Conservation (phyloP, 306 rosid species). For the Cicer arietinum region DNA sequence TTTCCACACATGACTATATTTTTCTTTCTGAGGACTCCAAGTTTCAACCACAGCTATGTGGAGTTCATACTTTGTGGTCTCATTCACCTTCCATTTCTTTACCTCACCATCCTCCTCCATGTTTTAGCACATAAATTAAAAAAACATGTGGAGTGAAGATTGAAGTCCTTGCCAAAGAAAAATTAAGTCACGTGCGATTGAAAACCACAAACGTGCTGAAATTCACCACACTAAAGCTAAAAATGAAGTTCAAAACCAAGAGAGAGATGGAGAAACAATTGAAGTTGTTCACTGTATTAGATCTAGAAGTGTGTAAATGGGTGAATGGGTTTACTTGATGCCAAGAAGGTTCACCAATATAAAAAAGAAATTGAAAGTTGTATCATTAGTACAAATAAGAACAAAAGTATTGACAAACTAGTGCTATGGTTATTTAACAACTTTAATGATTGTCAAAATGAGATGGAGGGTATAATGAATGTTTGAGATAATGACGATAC, state of each 20-base stretch:
- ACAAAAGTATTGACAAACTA: no score
- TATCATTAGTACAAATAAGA: no score
- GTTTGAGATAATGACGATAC: no score
- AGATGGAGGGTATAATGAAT: no score
- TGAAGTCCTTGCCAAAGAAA: neutral
- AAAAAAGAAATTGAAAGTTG: neutral
- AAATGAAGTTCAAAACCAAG: neutral
- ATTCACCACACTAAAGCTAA: neutral
- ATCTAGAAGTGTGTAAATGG: neutral
- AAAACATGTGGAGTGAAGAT: neutral
- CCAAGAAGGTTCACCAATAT: neutral
- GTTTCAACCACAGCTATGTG: no score
- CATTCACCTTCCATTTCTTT: no score
- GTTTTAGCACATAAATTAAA: neutral
- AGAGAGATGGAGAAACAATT: neutral
- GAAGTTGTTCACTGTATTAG: neutral
- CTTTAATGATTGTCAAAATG: no score
- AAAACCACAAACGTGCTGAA: neutral
- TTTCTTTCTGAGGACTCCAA: no score
- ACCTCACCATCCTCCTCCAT: no score
- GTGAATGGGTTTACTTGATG: neutral
- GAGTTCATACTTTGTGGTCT: no score
- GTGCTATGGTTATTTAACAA: no score
- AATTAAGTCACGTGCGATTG: neutral
- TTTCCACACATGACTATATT: no score